Evolutionary conservation across 1,139 yeast genomes (phyloP), one percentile per base, ranked within the genome.

Genomic region (Hyphopichia fennica): DNA sequence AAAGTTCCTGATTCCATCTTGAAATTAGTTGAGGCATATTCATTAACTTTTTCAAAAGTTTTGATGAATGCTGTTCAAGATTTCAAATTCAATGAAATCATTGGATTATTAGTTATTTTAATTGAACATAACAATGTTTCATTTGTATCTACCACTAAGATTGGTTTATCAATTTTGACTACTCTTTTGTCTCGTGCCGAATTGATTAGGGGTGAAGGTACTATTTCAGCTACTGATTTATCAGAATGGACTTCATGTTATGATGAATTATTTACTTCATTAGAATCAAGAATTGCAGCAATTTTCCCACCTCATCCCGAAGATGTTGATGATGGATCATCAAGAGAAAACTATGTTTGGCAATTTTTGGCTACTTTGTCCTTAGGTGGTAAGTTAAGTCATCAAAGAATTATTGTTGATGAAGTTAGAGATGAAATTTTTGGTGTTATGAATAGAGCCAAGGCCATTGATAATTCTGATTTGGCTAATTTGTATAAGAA

Each of bases 311-410:
- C 93, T 39, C 71, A 72, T 41, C 69, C 69, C 22, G 69, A 65
- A 41, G 75, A 73, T 45, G 59, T 60, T 11, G 86, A 79, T 46
- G 96, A 88, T 58, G 91, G 85, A 50, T 81, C 95, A 0, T 57
- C 67, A 1, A 63, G 67, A 43, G 76, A 70, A 49, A 73, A 73
- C 53, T 90, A 91, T 57, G 91, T 90, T 38, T 93, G 99, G 99
- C 98, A 93, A 69, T 91, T 93, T 59, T 77, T 93, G 65, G 99
- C 99, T 30, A 87, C 96, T 13, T 76, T 93, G 47, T 95, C 98
- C 0, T 74, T 93, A 49, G 95, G 96, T 48, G 97, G 98, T 52
- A 86, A 87, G 61, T 76, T 91, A 54, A 89, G 86, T 55, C 97
- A 91, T 64, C 98, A 93, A 74, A 82, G 97, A 68, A 82, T 89